These are phyloP conservation scores for Trichophyton verrucosum DNA, from an alignment of 2,329 filamentous ascomycete species.

Conservation along the genomic window DNA sequence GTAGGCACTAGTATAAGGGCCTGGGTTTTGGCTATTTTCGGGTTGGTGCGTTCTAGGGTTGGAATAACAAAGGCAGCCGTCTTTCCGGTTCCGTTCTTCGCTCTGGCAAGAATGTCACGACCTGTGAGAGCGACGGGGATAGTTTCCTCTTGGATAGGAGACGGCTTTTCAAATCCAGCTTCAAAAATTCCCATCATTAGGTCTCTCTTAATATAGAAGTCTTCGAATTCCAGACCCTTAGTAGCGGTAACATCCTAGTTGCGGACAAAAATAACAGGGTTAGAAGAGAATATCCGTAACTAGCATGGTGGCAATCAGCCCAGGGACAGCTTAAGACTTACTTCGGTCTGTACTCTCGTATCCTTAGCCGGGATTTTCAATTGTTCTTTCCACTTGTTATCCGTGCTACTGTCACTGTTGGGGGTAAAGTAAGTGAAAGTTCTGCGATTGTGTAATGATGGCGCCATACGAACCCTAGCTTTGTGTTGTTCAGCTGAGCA, in stretches of 20 bases:
- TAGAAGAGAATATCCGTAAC: constrained; percentile 6
- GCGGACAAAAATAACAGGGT: constrained; percentile 7
- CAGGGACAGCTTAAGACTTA: constrained; percentile 19
- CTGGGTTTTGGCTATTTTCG: constrained; percentile 92
- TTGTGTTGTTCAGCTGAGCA: constrained; percentile 34
- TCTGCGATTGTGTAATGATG: neutral
- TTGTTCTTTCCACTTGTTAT: constrained; percentile 33
- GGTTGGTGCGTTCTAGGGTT: constrained; percentile 87
- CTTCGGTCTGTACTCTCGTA: constrained; percentile 39
- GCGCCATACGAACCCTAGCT: constrained; percentile 26
- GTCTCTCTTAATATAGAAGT: constrained; percentile 89
- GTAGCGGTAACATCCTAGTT: constrained; percentile 89
- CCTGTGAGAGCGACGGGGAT: constrained; percentile 94
- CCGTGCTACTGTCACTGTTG: constrained; percentile 27
- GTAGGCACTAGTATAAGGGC: constrained; percentile 93
- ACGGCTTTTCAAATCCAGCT: constrained; percentile 96
- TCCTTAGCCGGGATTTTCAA: constrained; percentile 38
- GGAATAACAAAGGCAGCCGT: constrained; percentile 97
- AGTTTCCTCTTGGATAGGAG: constrained; percentile 97
- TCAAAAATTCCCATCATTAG: constrained; percentile 99
- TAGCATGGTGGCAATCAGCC: neutral
- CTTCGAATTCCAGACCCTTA: constrained; percentile 94
- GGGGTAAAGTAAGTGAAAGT: neutral
- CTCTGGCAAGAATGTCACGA: constrained; percentile 85
- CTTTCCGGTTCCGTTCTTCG: constrained; percentile 98